Evolutionary conservation across 176 grass and related monocot genomes (phyloP), one percentile per base, ranked within the genome.

Genomic region (Saccharum officinarum): DNA sequence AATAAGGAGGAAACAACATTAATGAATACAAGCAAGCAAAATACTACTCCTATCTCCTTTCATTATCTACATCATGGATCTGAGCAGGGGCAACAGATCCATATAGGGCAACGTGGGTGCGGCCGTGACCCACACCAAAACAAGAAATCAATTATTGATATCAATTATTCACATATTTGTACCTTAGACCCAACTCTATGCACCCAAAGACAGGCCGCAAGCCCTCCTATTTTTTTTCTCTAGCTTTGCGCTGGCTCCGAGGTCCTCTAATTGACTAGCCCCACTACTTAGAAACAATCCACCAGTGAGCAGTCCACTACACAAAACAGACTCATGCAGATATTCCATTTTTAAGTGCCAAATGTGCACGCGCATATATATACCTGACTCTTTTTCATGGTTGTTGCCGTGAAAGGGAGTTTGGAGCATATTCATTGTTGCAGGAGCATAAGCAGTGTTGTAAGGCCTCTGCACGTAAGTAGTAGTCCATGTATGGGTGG

Each of bases 381-480:
- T 91, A 91, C 85, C 89, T 87, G 71, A 50, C 62, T 80, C 18
- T 50, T 79, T 73, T 42, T 71, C 69, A 18, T 84, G 61, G n/a
- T 60, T 70, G 41, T 34, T 79, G 67, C 3, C 83, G 47, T 80
- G 65, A 57, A 68, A 83, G 13, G 73, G 61, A 52, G 75, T 64
- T 54, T 83, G 88, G 59, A 40, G 45, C 46, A 49, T 67, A 50
- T 79, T 62, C 59, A 50, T 55, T 11, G 45, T 42, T 50, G 31
- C 40, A 42, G 80, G 28, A 61, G 25, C 79, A 57, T 62, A 84
- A 9, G 8, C 6, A 70, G 23, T 52, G 41, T 11, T 6, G 57
- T 37, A 78, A 72, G 77, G 25, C 31, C 18, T 76, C 31, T 54
- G 75, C 59, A 74, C 60, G 74, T 65, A 62, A 41, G 67, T 76